Evolutionary conservation across 371 early-diverging fungal species (phyloP), one percentile per base, ranked within the genome.

Genomic region (Rhizomucor miehei): DNA sequence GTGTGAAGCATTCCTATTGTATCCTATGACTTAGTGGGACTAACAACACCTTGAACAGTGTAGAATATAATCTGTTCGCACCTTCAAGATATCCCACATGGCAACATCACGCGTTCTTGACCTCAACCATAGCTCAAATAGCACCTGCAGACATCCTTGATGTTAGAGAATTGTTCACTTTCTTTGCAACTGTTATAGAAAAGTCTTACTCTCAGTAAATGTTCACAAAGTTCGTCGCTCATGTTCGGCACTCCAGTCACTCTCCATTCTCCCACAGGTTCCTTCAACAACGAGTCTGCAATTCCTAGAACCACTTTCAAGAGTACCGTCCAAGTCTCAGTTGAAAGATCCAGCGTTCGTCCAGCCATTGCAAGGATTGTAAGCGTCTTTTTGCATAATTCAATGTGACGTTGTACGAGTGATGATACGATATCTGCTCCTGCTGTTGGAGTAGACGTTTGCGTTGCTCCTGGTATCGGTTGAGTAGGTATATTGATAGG

Each of bases 161-260:
- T 39, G 35, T 1, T 1, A 29, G 16, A 35, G 16, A 48, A 34
- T 21, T 19, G 14, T 21, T 11, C 24, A 10, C 5, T 14, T 13
- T 36, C 20, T 39, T 6, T 58, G 34, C 45, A 11, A n/a, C n/a
- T 12, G 41, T 12, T 3, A 3, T 3, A 12, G 16, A 12, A 3
- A 41, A 3, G 41, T 40, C 56, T 54, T 66, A 88, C 90, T 57
- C 84, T 61, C 1, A 89, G 65, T 38, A 92, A 56, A 61, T 75
- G 75, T 55, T 88, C 90, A 54, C 89, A 88, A 35, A 92, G 68
- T 52, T 85, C 84, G 62, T 90, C 90, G 17, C 81, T 88, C 89
- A 90, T 89, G 51, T 73, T 75, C 10, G 52, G 62, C 10, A 80
- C 74, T 36, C 74, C 79, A 23, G 68, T 56, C 24, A 60, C 54